Evolutionary conservation across 1,284 basidiomycete species (phyloP).

Genomic region (Leccinum subrobustum): DNA sequence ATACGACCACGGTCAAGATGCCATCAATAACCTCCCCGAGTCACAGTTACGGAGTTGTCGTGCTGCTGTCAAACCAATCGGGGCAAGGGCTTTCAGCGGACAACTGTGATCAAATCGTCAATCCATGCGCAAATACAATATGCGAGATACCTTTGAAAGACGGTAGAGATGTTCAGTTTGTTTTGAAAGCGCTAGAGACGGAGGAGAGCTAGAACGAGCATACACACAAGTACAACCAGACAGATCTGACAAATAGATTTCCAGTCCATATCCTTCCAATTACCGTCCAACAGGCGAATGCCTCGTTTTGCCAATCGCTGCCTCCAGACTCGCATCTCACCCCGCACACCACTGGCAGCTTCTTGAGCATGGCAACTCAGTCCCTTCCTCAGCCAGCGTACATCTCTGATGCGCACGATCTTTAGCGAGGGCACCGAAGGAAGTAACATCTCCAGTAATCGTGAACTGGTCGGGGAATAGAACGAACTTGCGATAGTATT

Average conservation of each 20-base stretch:
- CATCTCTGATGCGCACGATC: constrained; percentile 60
- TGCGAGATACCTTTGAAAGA: too few species aligned
- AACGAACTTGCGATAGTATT: too few species aligned
- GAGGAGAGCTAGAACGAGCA: neutral
- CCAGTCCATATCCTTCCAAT: constrained; percentile 62
- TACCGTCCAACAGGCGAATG: constrained; percentile 62
- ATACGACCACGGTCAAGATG: too few species aligned
- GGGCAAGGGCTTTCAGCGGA: neutral
- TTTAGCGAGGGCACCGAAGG: constrained; percentile 54
- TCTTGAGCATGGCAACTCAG: constrained; percentile 61
- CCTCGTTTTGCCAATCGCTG: constrained; percentile 53
- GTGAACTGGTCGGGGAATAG: too few species aligned
- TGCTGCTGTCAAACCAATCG: neutral
- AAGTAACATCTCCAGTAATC: constrained; percentile 44
- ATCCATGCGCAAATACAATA: too few species aligned
- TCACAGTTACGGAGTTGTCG: too few species aligned
- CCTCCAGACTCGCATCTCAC: constrained; percentile 72
- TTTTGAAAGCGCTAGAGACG: too few species aligned
- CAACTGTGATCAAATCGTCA: neutral
- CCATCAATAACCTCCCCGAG: too few species aligned
- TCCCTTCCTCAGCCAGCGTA: constrained; percentile 68
- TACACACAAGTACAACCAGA: too few species aligned
- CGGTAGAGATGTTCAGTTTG: too few species aligned
- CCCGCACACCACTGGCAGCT: constrained; percentile 74
- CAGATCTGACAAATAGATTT: too few species aligned